Conservation (phyloP, 192 early-diverging fungal species). For the Entomortierella lignicola region DNA sequence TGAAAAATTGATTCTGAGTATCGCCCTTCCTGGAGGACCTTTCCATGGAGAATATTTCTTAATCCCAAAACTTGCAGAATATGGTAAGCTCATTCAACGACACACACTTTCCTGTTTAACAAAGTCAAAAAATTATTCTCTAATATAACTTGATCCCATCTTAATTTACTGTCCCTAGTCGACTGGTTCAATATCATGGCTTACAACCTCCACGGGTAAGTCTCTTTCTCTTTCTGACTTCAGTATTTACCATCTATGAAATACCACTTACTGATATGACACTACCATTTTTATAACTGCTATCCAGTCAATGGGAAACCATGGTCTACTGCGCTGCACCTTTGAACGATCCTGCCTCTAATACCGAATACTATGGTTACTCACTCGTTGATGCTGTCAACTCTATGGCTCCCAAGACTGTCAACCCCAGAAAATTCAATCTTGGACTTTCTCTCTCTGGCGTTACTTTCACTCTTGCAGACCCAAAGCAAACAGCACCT, state of each 20-base stretch:
- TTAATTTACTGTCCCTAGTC: constrained; percentile 2
- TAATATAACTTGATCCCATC: too few species aligned
- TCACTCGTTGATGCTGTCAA: constrained; percentile 23
- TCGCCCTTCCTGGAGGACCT: constrained; percentile 33
- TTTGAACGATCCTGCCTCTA: constrained; percentile 15
- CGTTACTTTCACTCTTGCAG: constrained; percentile 36
- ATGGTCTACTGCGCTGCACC: constrained; percentile 38
- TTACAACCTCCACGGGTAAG: constrained; percentile 38
- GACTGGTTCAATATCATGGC: constrained; percentile 48
- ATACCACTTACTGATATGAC: too few species aligned
- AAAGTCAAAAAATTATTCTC: too few species aligned
- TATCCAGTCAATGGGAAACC: constrained; percentile 27
- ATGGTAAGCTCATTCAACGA: too few species aligned
- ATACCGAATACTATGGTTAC: constrained; percentile 23
- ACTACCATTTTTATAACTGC: too few species aligned
- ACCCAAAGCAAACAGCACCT: constrained; percentile 4
- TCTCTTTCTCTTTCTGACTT: not conserved
- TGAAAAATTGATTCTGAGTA: constrained; percentile 29
- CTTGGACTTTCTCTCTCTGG: constrained; percentile 33
- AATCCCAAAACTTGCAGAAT: constrained; percentile 17
- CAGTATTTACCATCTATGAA: not conserved
- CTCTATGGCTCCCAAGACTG: constrained; percentile 35
- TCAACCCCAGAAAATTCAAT: constrained; percentile 39
- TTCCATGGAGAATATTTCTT: constrained; percentile 37
- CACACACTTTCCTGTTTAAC: too few species aligned